phyloP scores from a whole-genome alignment of 805 yeast species.

The Starmerella geochares region DNA sequence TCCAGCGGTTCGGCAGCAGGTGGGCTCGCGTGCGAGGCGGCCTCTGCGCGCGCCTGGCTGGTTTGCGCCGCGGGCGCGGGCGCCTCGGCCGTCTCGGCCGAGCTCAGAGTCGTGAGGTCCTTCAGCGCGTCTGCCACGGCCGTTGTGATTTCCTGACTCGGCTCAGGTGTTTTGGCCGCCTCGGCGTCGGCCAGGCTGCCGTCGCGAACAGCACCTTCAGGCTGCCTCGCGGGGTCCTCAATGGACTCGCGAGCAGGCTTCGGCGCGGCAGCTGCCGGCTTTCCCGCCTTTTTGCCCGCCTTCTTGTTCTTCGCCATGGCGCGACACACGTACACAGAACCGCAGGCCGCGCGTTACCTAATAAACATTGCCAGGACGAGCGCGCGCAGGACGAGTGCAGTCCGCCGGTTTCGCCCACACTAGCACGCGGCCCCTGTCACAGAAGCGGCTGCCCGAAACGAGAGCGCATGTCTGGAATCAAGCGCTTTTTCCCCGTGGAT shows the following conservation, averaged over 20 bases:
- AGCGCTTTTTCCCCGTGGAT: constrained; percentile 18
- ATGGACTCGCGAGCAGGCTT: not conserved
- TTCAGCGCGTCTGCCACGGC: constrained; percentile 1
- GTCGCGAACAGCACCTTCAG: no score
- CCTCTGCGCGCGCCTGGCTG: no score
- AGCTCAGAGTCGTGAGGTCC: not conserved
- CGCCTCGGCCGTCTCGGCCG: not conserved
- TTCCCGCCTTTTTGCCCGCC: constrained; percentile 1
- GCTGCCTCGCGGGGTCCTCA: not conserved
- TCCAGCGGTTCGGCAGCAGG: not conserved
- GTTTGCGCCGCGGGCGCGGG: no score
- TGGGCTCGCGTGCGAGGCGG: no score
- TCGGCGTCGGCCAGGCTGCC: not conserved
- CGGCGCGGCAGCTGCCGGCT: constrained; percentile 1
- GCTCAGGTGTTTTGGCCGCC: not conserved
- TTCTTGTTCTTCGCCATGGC: constrained; percentile 7
- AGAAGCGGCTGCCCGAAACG: not conserved
- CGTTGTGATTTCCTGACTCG: not conserved
- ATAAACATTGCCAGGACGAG: not conserved
- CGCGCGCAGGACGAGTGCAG: no score
- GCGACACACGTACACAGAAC: constrained; percentile 6
- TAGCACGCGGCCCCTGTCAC: not conserved
- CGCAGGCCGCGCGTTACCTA: constrained; percentile 7
- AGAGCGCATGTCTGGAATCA: constrained; percentile 14
- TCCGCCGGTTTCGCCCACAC: no score